These are phyloP conservation scores for Heritiera fomes DNA, from an alignment of 345 rosid genomes.

Conservation along the genomic window DNA sequence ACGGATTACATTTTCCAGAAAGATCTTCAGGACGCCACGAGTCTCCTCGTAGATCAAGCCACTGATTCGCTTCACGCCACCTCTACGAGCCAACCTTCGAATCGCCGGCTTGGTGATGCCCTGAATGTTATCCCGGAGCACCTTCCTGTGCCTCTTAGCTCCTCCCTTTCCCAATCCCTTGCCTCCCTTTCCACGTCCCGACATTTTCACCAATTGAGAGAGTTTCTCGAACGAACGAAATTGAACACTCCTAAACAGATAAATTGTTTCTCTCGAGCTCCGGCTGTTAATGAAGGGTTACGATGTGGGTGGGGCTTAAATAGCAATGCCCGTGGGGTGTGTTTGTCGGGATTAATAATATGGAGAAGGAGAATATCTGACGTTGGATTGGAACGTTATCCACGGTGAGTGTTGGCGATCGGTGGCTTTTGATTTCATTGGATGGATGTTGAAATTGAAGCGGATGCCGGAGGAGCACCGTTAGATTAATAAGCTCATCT, in stretches of 20 bases:
- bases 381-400: neutral
- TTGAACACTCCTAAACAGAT: too few species aligned
- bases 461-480: neutral
- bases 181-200: slow-evolving; percentile 25
- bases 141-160: slow-evolving; percentile 39
- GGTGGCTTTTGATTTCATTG: neutral
- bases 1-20: slow-evolving; percentile 19
- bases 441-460: neutral
- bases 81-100: slow-evolving; percentile 22
- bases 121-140: slow-evolving; percentile 38
- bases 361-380: neutral
- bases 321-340: neutral
- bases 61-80: slow-evolving; percentile 23
- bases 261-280: too few species aligned
- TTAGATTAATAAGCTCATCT: neutral
- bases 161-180: slow-evolving; percentile 45
- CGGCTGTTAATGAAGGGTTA: neutral
- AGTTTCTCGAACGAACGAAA: too few species aligned
- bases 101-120: slow-evolving; percentile 23
- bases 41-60: slow-evolving; percentile 26
- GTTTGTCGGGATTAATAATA: neutral
- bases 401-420: neutral
- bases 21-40: slow-evolving; percentile 21
- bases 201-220: neutral
- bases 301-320: neutral